Percentiles rank a stretch among this genome's conserved stretches.
phyloP scores from a whole-genome alignment of 768 basidiomycete genomes.

The Hirschioporus abietinus region DNA sequence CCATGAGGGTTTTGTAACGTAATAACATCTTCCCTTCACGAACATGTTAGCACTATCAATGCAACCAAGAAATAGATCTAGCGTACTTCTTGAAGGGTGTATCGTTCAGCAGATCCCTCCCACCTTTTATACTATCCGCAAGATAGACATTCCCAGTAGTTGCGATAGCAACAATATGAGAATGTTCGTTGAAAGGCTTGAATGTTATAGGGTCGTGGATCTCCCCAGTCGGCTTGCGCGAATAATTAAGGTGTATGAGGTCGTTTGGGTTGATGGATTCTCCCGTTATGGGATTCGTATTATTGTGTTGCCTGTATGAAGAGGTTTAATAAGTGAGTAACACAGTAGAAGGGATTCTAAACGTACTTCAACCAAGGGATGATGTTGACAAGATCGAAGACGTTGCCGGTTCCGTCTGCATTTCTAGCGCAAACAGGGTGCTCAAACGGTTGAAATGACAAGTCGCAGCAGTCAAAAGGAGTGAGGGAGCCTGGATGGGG shows the following conservation, averaged over 20 bases:
- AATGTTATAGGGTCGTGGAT: conserved; percentile 96
- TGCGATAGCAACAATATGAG: conserved; percentile 87
- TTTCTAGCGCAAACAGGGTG: conserved; percentile 88
- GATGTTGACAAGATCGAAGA: conserved; percentile 89
- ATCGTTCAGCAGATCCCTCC: conserved; percentile 83
- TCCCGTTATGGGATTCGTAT: conserved; percentile 73
- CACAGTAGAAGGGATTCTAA: not conserved
- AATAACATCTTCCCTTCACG: conserved; percentile 74
- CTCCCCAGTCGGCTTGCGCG: conserved; percentile 79
- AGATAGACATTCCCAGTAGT: conserved; percentile 92
- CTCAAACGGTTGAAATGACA: conserved; percentile 85
- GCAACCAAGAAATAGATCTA: not conserved
- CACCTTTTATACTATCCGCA: conserved; percentile 83
- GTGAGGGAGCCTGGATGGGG: conserved; percentile 60
- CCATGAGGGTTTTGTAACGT: conserved; percentile 92
- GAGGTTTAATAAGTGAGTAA: not conserved
- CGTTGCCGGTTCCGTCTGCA: conserved; percentile 69
- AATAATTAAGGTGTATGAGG: conserved; percentile 76
- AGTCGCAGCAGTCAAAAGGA: conserved; percentile 87
- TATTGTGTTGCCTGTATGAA: conserved; percentile 65
- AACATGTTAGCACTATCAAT: not conserved
- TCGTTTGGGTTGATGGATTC: conserved; percentile 64
- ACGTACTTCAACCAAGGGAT: conserved; percentile 91
- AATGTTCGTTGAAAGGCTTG: conserved; percentile 95
- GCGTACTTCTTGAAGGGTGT: conserved; percentile 75